Evolutionary conservation across 306 rosid species (phyloP).

Genomic region (Glycine soja): DNA sequence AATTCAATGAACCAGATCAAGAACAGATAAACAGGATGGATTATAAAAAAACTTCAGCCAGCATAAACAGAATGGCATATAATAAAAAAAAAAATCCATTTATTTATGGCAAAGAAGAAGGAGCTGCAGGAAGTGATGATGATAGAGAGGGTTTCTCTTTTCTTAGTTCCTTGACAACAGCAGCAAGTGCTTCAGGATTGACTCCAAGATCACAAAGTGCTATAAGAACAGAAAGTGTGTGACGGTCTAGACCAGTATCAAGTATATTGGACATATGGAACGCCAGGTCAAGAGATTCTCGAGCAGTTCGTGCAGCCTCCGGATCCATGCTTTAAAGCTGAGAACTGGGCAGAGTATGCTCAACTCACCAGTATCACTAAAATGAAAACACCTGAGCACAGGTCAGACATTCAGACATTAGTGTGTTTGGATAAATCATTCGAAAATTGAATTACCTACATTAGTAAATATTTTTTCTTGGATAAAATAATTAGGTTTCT

Average conservation of each 20-base stretch:
- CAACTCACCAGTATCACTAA: no score
- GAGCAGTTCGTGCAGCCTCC: constrained; percentile 66
- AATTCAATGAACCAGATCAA: background rate
- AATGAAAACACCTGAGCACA: no score
- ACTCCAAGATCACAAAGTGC: constrained; percentile 86
- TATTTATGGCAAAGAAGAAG: constrained; percentile 43
- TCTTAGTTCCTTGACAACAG: constrained; percentile 73
- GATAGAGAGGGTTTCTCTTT: constrained; percentile 47
- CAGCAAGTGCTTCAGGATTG: constrained; percentile 81
- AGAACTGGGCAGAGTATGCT: background rate
- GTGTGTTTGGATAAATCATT: no score
- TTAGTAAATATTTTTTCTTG: no score
- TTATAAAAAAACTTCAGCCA: constrained; percentile 1
- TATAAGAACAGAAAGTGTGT: constrained; percentile 78
- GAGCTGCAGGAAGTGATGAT: constrained; percentile 31
- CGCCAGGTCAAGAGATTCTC: constrained; percentile 81
- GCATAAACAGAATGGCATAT: background rate
- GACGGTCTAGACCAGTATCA: constrained; percentile 73
- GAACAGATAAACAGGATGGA: constrained; percentile 17
- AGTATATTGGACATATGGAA: constrained; percentile 78
- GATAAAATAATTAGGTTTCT: no score
- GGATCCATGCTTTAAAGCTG: constrained; percentile 61
- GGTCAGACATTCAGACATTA: no score
- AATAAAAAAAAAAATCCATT: constrained; percentile 5
- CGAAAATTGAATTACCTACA: no score